Conservation (phyloP, 805 yeast species). For the Wickerhamomyces chaumierensis region DNA sequence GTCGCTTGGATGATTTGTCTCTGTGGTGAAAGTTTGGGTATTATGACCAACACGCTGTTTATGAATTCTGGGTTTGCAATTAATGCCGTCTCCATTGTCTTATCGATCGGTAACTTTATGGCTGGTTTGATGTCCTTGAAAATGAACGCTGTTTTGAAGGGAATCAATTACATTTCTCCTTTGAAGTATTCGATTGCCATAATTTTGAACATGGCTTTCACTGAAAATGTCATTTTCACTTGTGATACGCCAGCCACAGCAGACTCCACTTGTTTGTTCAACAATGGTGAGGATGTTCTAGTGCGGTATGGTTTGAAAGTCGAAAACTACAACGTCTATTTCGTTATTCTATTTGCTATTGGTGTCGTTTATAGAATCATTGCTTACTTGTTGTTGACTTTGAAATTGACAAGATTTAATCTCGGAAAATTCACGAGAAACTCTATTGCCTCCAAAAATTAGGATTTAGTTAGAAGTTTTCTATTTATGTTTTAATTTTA, state of each 20-base stretch:
- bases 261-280: conserved; percentile 36
- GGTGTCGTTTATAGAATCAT: conserved; percentile 30
- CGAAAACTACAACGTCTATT: conserved; percentile 21
- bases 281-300: conserved; percentile 45
- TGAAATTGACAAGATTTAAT: conserved; percentile 13
- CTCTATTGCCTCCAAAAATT: too few relatives aligned
- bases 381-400: conserved; percentile 19
- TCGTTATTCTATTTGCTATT: conserved; percentile 28
- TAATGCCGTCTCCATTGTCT: conserved; percentile 52
- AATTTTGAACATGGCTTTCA: conserved; percentile 44
- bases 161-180: conserved; percentile 69
- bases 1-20: conserved; percentile 43
- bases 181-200: conserved; percentile 54
- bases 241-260: conserved; percentile 30
- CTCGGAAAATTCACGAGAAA: conserved; percentile 8
- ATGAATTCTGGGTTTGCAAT: conserved; percentile 73
- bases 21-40: conserved; percentile 81
- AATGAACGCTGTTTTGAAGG: conserved; percentile 61
- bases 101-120: conserved; percentile 70
- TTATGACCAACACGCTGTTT: conserved; percentile 64
- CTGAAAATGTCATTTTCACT: conserved; percentile 30
- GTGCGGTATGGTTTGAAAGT: conserved; percentile 29
- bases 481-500: too few relatives aligned
- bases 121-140: conserved; percentile 74
- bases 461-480: too few relatives aligned